A percentile compares a stretch with the other conserved stretches of the same genome.
Evolutionary conservation across 257 asterid genomes (phyloP).

Genomic region (Nicotiana tabacum): DNA sequence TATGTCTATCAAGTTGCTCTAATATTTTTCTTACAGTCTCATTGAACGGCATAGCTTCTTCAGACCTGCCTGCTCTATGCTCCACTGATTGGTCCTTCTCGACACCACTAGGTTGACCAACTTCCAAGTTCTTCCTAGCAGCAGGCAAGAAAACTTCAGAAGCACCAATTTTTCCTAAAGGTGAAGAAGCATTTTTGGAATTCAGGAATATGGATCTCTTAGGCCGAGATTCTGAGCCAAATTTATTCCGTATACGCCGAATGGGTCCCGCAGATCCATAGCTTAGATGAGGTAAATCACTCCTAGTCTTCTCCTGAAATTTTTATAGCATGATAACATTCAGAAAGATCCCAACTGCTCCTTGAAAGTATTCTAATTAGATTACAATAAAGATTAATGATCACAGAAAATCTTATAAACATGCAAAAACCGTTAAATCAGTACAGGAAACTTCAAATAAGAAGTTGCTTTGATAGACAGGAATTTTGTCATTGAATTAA

Average conservation of each 20-base stretch:
- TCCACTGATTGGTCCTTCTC: conserved; percentile 34
- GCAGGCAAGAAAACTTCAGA: conserved; percentile 38
- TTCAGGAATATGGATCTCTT: conserved; percentile 55
- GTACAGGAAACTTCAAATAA: not conserved
- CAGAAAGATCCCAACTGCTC: conserved; percentile 5
- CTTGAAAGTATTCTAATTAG: not conserved
- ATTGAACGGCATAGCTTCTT: conserved; percentile 14
- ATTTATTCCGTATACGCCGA: conserved; percentile 55
- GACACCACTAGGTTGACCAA: conserved; percentile 46
- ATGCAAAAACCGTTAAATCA: not conserved
- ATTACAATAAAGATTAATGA: not conserved
- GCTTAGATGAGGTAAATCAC: conserved; percentile 34
- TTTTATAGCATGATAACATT: conserved; percentile 9
- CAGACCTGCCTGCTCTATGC: conserved; percentile 24
- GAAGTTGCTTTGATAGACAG: not conserved
- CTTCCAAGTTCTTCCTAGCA: conserved; percentile 34
- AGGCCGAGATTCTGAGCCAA: conserved; percentile 65
- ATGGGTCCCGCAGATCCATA: conserved; percentile 86
- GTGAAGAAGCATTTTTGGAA: conserved; percentile 39
- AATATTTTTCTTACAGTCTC: conserved; percentile 47
- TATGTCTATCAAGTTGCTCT: conserved; percentile 65
- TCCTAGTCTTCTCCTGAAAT: conserved; percentile 53
- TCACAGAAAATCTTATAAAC: not conserved
- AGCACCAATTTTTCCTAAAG: conserved; percentile 25
- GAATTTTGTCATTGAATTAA: not conserved